These are phyloP conservation scores for Alternaria sp. DNA, from an alignment of 2,329 filamentous ascomycete genomes.

Conservation along the genomic window DNA sequence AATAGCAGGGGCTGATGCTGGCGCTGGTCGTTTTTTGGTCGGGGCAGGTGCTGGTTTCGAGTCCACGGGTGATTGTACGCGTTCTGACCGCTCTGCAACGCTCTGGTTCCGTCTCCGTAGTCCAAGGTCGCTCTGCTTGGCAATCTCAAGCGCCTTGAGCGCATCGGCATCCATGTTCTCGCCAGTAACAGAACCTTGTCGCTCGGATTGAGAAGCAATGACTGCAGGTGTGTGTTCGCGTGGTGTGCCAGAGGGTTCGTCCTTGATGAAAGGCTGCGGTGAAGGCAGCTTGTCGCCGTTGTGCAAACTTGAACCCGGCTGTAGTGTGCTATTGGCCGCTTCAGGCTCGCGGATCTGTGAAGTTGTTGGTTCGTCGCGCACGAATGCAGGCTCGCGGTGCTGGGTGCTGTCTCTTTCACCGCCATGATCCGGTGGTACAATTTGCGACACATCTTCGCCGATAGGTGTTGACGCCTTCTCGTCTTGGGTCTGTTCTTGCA, in stretches of 20 bases:
- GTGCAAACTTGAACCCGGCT: constrained; percentile 12
- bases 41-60: constrained; percentile 39
- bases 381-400: constrained; percentile 43
- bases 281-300: constrained; percentile 26
- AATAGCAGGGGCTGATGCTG: constrained; percentile 40
- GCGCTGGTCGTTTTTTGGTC: constrained; percentile 58
- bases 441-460: constrained; percentile 39
- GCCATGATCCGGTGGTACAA: constrained; percentile 24
- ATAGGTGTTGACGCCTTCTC: constrained; percentile 20
- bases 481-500: constrained; percentile 34
- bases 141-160: constrained; percentile 54
- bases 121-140: constrained; percentile 57
- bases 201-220: constrained; percentile 27
- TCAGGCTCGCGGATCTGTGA: constrained; percentile 32
- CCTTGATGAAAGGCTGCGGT: constrained; percentile 51
- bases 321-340: constrained; percentile 21
- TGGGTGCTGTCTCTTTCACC: constrained; percentile 31
- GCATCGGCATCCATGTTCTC: constrained; percentile 50
- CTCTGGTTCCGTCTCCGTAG: constrained; percentile 49
- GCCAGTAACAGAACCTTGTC: constrained; percentile 29
- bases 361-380: constrained; percentile 40
- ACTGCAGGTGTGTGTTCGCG: constrained; percentile 46
- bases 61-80: constrained; percentile 53
- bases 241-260: constrained; percentile 52
- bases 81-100: constrained; percentile 51